A percentile compares a stretch with the other conserved stretches of the same genome.
phyloP scores from a whole-genome alignment of 2,329 filamentous ascomycete species.

The Ustulina deusta region DNA sequence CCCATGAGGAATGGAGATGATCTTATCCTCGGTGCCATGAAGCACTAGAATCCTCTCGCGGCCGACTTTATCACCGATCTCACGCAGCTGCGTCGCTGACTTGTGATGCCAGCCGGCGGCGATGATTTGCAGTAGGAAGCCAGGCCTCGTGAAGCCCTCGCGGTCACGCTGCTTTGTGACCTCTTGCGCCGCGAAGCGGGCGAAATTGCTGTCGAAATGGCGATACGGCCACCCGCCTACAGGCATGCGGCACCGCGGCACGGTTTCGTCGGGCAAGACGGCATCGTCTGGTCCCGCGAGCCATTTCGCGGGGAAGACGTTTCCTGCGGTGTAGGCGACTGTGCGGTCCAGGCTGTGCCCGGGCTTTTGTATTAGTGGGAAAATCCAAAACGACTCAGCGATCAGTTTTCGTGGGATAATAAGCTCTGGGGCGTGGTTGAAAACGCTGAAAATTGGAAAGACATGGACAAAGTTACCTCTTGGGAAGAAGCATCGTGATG shows the following conservation, averaged over 20 bases:
- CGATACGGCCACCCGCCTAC: conserved; percentile 45
- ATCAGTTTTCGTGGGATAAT: neutral
- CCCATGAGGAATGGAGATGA: conserved; percentile 80
- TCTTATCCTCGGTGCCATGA: conserved; percentile 80
- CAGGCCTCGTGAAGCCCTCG: conserved; percentile 69
- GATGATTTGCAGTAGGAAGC: conserved; percentile 81
- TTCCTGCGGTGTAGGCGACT: conserved; percentile 71
- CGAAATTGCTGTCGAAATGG: conserved; percentile 79
- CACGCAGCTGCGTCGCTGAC: conserved; percentile 71
- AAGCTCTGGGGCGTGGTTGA: neutral
- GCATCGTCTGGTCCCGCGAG: conserved; percentile 70
- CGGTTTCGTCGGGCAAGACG: conserved; percentile 59
- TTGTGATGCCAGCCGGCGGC: conserved; percentile 87
- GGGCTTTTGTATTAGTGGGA: conserved; percentile 3
- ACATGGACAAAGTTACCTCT: conserved; percentile 52
- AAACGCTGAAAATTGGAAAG: too few relatives aligned
- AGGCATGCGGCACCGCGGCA: conserved; percentile 53
- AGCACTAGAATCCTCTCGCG: conserved; percentile 80
- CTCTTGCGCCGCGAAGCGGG: conserved; percentile 85
- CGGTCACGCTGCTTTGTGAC: conserved; percentile 75
- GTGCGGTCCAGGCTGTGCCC: conserved; percentile 68
- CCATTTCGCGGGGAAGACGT: conserved; percentile 75
- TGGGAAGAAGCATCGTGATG: conserved; percentile 73
- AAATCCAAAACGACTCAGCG: neutral
- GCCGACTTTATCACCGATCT: conserved; percentile 76